Base-by-base conservation (phyloP, 176 grass and related monocot genomes). In the Cenchrus purpureus region DNA sequence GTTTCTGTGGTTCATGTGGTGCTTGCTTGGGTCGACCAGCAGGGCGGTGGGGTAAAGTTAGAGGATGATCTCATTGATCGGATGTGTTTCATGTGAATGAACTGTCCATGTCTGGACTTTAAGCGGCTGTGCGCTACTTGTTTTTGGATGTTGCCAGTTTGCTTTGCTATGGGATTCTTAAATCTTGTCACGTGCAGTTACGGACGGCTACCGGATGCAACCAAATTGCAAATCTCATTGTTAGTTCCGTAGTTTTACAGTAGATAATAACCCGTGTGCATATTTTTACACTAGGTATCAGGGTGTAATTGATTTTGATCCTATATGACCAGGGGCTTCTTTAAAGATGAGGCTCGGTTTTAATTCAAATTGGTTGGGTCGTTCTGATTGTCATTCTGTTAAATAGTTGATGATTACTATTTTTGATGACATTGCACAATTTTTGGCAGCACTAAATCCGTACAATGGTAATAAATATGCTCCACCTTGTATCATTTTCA, bases 131-230 rank as follows among this genome's bases (percentile, higher is more conserved):
- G 29, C 29, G 40, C 4, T 54, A 17, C 31, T 32, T 32, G 25
- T 6, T 17, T 11, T 37, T 40, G 10, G 15, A 75, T 54, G 25
- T 19, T 55, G 51, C 9, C 8, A 11, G 50, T 54, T 65, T 76
- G 0, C 32, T 37, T 66, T 84, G 32, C 8, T 55, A 51, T 8
- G 59, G 10, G 7, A 8, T 64, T 10, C 40, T 76, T 84, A 67
- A 84, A 56, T 45, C 28, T 44, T 45, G 10, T 84, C 82, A 84
- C 72, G 71, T 84, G 82, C 14, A 25, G 19, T 65, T 65, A 66
- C 71, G 48, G 15, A 66, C 71, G 48, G 15, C 58, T 52, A 9
- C 19, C 28, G 40, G 16, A 74, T 65, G 70, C 58, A 74, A 84
- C 81, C 10, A n/a, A 19, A 73, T 54, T 66, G 78, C 11, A 10